These are phyloP conservation scores for Magnaporthales sp. DNA, from an alignment of 2,329 filamentous ascomycete genomes.

Conservation along the genomic window DNA sequence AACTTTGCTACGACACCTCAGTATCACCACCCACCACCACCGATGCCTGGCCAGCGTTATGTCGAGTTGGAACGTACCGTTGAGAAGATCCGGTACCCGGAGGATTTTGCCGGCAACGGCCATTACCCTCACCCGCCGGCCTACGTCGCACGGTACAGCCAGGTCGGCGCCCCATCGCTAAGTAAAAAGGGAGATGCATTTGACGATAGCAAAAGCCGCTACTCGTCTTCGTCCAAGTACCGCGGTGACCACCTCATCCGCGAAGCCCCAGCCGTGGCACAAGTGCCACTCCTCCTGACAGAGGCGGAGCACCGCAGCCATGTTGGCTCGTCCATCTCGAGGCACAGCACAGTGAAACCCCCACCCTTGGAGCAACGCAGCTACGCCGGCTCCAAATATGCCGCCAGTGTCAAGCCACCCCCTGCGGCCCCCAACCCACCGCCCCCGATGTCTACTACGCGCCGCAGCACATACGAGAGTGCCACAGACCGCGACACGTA, in stretches of 20 bases:
- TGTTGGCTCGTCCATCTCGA: slow-evolving; percentile 23
- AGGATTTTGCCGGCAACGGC: slow-evolving; percentile 11
- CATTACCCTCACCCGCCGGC: slow-evolving; percentile 23
- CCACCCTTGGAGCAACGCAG: slow-evolving; percentile 15
- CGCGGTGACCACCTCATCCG: slow-evolving; percentile 30
- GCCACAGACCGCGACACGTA: slow-evolving; percentile 31
- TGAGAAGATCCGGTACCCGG: slow-evolving; percentile 28
- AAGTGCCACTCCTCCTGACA: slow-evolving; percentile 26
- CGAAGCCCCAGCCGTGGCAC: slow-evolving; percentile 24
- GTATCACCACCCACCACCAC: slow-evolving; percentile 4
- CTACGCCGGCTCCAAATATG: slow-evolving; percentile 11
- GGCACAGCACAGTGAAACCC: neutral
- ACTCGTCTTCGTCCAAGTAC: slow-evolving; percentile 24
- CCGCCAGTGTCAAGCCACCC: slow-evolving; percentile 8
- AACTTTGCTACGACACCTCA: neutral
- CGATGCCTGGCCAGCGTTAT: slow-evolving; percentile 22
- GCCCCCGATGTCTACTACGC: neutral
- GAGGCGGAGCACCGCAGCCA: slow-evolving; percentile 34
- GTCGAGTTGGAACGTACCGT: slow-evolving; percentile 26
- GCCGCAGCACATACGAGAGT: slow-evolving; percentile 15
- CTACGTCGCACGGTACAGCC: slow-evolving; percentile 27
- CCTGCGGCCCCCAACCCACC: neutral
- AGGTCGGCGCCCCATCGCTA: slow-evolving; percentile 14
- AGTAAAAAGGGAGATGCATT: neutral
- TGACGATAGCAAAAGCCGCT: slow-evolving; percentile 31